Conservation (phyloP, 1,284 basidiomycete genomes). For the Sutorius eximius region DNA sequence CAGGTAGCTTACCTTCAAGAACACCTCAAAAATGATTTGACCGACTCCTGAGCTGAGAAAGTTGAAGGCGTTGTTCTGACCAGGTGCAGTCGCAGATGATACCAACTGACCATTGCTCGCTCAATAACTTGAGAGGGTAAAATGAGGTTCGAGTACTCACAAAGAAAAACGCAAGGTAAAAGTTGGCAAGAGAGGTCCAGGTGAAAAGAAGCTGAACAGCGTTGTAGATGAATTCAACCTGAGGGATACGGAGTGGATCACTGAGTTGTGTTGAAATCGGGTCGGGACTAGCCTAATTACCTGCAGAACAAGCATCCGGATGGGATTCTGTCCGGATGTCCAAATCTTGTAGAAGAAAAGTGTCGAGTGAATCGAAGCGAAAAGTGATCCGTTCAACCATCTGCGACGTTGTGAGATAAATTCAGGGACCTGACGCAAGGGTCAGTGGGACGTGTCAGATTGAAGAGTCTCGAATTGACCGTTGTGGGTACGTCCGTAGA, state of each 20-base stretch:
- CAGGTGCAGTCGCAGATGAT: slow-evolving; percentile 66
- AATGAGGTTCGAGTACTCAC: slow-evolving; percentile 40
- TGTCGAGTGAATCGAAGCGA: slow-evolving; percentile 85
- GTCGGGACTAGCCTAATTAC: slow-evolving; percentile 30
- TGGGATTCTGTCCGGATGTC: slow-evolving; percentile 87
- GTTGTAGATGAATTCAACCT: slow-evolving; percentile 84
- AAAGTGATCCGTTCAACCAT: slow-evolving; percentile 88
- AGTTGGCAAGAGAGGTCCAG: slow-evolving; percentile 82
- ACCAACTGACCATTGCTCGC: slow-evolving; percentile 51
- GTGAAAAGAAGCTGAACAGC: slow-evolving; percentile 77
- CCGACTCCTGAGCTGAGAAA: slow-evolving; percentile 74
- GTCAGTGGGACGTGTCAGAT: neutral
- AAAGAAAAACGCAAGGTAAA: slow-evolving; percentile 84
- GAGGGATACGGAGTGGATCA: slow-evolving; percentile 1
- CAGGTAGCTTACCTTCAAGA: slow-evolving; percentile 59
- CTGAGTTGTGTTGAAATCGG: slow-evolving; percentile 1
- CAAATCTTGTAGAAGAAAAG: slow-evolving; percentile 84
- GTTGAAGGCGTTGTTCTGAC: slow-evolving; percentile 70
- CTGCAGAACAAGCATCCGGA: slow-evolving; percentile 81
- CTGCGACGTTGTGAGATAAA: slow-evolving; percentile 90
- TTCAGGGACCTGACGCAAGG: slow-evolving; percentile 58
- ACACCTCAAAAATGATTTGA: slow-evolving; percentile 74
- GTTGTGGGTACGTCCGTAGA: slow-evolving; percentile 85
- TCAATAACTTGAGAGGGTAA: slow-evolving; percentile 11
- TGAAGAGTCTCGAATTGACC: slow-evolving; percentile 36